Conservation (phyloP, 2,329 filamentous ascomycete genomes). For the Ascochyta lentis region DNA sequence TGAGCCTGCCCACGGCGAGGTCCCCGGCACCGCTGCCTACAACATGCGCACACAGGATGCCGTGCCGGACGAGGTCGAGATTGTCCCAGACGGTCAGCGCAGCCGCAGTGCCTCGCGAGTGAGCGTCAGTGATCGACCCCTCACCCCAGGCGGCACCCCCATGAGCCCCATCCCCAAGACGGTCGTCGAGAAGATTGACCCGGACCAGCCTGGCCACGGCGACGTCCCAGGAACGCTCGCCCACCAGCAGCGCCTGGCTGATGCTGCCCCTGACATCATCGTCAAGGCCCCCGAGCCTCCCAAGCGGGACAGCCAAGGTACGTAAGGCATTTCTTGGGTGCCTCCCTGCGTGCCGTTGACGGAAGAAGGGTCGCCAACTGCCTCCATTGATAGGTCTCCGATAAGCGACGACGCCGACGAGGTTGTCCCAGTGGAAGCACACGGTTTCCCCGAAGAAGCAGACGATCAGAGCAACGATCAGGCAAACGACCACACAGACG, state of each 20-base stretch:
- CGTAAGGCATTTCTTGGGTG: constrained; percentile 53
- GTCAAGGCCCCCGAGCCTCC: constrained; percentile 55
- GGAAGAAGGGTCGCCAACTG: constrained; percentile 65
- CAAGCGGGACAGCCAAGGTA: constrained; percentile 61
- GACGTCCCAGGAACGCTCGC: constrained; percentile 68
- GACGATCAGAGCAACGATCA: constrained; percentile 14
- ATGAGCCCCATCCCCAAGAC: constrained; percentile 63
- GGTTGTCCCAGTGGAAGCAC: constrained; percentile 1
- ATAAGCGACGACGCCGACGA: constrained; percentile 47
- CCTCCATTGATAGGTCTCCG: constrained; percentile 59
- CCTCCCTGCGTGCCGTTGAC: constrained; percentile 64
- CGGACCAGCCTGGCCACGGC: constrained; percentile 62
- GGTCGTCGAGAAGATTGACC: constrained; percentile 67
- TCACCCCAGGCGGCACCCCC: constrained; percentile 60
- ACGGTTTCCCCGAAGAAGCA: background rate
- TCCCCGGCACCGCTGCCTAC: constrained; percentile 67
- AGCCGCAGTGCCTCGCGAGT: constrained; percentile 51
- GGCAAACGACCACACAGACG: constrained; percentile 18
- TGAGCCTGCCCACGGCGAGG: constrained; percentile 64
- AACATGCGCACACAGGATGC: constrained; percentile 64
- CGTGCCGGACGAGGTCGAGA: constrained; percentile 68
- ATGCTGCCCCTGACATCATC: constrained; percentile 66
- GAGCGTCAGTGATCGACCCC: constrained; percentile 52
- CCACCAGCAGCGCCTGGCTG: constrained; percentile 62
- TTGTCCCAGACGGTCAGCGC: constrained; percentile 55